Percentiles rank a stretch among this genome's conserved stretches.
These are phyloP conservation scores for Bryum argenteum DNA, from an alignment of 225 moss, liverwort and hornwort species.

Conservation along the genomic window DNA sequence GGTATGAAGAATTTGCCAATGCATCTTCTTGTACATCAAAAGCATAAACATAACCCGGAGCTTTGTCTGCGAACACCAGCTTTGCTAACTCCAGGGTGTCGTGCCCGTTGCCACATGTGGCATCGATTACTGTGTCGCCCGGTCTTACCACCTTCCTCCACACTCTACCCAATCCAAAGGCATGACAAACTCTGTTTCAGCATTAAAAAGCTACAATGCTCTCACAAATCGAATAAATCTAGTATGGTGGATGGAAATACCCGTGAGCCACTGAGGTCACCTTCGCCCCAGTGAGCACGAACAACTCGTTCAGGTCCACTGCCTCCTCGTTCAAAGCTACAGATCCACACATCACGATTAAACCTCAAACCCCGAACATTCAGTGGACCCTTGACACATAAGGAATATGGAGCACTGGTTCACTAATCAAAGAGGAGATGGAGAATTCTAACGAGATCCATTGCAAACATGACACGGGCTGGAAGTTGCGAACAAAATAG, in stretches of 20 bases:
- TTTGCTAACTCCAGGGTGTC: constrained; percentile 83
- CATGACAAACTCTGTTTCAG: constrained; percentile 12
- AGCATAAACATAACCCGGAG: constrained; percentile 72
- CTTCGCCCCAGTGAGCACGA: constrained; percentile 46
- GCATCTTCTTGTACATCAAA: constrained; percentile 88
- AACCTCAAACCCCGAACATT: background rate
- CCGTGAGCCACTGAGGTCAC: constrained; percentile 66
- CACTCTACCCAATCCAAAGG: constrained; percentile 53
- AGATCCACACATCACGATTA: constrained; percentile 23
- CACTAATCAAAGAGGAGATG: background rate
- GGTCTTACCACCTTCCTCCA: constrained; percentile 78
- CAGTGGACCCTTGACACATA: too few species aligned
- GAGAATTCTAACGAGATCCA: too few species aligned
- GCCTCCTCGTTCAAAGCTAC: constrained; percentile 30
- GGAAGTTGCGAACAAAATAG: background rate
- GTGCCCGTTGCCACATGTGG: constrained; percentile 90
- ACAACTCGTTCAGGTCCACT: constrained; percentile 48
- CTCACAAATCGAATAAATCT: background rate
- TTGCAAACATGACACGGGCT: background rate
- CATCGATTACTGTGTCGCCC: constrained; percentile 87
- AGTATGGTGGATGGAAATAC: constrained; percentile 28
- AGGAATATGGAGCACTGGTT: background rate
- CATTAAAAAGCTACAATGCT: constrained; percentile 10
- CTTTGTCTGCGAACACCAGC: constrained; percentile 66
- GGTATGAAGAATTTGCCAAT: constrained; percentile 65